Conservation (phyloP, 495 filamentous ascomycete species). For the Hypoxylon cercidicola region DNA sequence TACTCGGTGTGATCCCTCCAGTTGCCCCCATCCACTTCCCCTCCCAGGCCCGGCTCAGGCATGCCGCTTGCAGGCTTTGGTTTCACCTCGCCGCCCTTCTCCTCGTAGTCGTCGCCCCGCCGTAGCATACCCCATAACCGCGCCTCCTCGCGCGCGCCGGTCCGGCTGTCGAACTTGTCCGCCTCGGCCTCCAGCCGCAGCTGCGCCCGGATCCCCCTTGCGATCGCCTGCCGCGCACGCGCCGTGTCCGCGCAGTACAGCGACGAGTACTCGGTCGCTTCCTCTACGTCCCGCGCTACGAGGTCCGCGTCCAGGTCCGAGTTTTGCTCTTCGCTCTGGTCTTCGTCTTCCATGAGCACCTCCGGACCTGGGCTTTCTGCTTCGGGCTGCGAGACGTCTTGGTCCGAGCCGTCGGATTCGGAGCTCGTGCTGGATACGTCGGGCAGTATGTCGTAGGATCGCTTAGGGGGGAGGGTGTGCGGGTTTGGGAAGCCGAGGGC, state of each 20-base stretch:
- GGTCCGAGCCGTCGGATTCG: slow-evolving; percentile 1
- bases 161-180: slow-evolving; percentile 62
- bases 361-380: too few relatives aligned
- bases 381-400: slow-evolving; percentile 41
- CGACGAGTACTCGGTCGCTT: slow-evolving; percentile 45
- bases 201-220: slow-evolving; percentile 46
- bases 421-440: slow-evolving; percentile 15
- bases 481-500: slow-evolving; percentile 47
- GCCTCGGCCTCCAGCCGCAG: slow-evolving; percentile 61
- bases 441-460: slow-evolving; percentile 17
- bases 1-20: slow-evolving; percentile 27
- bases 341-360: slow-evolving; percentile 15
- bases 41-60: slow-evolving; percentile 5
- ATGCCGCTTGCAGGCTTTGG: not conserved
- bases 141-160: slow-evolving; percentile 65
- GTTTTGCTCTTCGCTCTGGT: slow-evolving; percentile 43
- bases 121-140: slow-evolving; percentile 64
- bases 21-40: not conserved
- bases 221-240: slow-evolving; percentile 29
- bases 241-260: slow-evolving; percentile 30
- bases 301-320: slow-evolving; percentile 28
- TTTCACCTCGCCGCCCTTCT: slow-evolving; percentile 12
- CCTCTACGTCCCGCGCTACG: slow-evolving; percentile 37
- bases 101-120: not conserved
- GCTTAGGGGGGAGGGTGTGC: slow-evolving; percentile 3